phyloP scores from a whole-genome alignment of 2,329 filamentous ascomycete genomes.

The Dothidotthia symphoricarpi region DNA sequence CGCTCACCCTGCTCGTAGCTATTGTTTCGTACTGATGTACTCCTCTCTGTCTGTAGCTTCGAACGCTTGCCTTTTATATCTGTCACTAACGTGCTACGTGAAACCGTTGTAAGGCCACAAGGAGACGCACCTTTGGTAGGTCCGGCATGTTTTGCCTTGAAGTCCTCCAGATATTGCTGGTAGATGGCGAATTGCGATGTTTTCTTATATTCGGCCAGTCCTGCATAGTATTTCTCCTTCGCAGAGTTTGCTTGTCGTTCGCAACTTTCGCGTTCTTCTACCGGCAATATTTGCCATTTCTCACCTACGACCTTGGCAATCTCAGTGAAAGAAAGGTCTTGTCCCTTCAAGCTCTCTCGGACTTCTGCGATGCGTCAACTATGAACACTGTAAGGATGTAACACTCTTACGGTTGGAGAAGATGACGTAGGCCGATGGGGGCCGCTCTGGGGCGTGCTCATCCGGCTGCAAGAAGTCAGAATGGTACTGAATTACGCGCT shows the following conservation, averaged over 20 bases:
- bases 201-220: constrained; percentile 74
- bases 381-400: neutral
- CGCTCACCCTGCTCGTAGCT: constrained; percentile 34
- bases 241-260: constrained; percentile 69
- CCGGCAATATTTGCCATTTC: constrained; percentile 71
- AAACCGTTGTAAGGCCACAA: neutral
- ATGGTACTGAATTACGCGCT: neutral
- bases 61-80: constrained; percentile 45
- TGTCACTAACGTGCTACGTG: constrained; percentile 18
- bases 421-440: constrained; percentile 79
- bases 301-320: constrained; percentile 81
- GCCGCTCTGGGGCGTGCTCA: constrained; percentile 74
- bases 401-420: constrained; percentile 73
- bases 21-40: constrained; percentile 30
- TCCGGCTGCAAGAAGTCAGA: constrained; percentile 57
- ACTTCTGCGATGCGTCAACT: constrained; percentile 56
- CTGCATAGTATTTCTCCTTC: constrained; percentile 75
- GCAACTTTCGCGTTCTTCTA: constrained; percentile 67
- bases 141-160: constrained; percentile 66
- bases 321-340: constrained; percentile 76
- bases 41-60: constrained; percentile 43
- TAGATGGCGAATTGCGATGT: constrained; percentile 68
- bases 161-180: constrained; percentile 70
- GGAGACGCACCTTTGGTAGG: constrained; percentile 39
- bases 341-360: constrained; percentile 72